A percentile compares a stretch with the other conserved stretches of the same genome.
phyloP scores from a whole-genome alignment of 768 basidiomycete species.

The Chlorophyllum brunneum region DNA sequence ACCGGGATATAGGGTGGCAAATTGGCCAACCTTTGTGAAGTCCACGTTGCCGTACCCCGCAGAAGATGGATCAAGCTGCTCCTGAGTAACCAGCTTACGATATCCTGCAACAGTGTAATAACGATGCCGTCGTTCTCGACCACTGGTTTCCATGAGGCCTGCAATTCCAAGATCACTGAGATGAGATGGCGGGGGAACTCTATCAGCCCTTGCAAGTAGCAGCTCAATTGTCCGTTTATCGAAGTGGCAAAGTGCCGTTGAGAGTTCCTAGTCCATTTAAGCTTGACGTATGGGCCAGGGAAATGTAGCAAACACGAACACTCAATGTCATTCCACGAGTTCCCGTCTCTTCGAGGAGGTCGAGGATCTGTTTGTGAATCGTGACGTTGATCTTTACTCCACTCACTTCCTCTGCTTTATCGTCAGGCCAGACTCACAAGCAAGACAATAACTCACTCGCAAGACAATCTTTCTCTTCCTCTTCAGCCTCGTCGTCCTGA shows the following conservation, averaged over 20 bases:
- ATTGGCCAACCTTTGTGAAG: constrained; percentile 50
- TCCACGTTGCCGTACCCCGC: constrained; percentile 44
- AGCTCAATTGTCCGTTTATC: constrained; percentile 83
- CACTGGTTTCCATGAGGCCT: constrained; percentile 75
- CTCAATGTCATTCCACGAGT: constrained; percentile 68
- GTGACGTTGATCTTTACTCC: constrained; percentile 58
- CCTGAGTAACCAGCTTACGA: constrained; percentile 53
- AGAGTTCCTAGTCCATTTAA: constrained; percentile 50
- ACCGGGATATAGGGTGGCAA: constrained; percentile 36
- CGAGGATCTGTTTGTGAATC: constrained; percentile 77
- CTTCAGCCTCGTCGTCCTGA: constrained; percentile 31
- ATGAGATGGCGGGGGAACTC: constrained; percentile 61
- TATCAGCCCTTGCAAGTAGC: constrained; percentile 67
- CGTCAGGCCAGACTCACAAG: not conserved
- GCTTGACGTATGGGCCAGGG: not conserved
- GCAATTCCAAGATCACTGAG: constrained; percentile 68
- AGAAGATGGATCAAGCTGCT: constrained; percentile 55
- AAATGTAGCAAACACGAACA: constrained; percentile 32
- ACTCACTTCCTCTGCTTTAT: constrained; percentile 19
- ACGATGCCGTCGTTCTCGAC: constrained; percentile 82
- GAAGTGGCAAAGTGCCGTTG: constrained; percentile 58
- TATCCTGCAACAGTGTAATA: constrained; percentile 78
- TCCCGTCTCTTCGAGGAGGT: constrained; percentile 66
- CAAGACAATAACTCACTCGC: constrained; percentile 22
- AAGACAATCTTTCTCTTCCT: constrained; percentile 29